Evolutionary conservation across 495 filamentous ascomycete genomes (phyloP).

Genomic region (Daldinia bambusicola): DNA sequence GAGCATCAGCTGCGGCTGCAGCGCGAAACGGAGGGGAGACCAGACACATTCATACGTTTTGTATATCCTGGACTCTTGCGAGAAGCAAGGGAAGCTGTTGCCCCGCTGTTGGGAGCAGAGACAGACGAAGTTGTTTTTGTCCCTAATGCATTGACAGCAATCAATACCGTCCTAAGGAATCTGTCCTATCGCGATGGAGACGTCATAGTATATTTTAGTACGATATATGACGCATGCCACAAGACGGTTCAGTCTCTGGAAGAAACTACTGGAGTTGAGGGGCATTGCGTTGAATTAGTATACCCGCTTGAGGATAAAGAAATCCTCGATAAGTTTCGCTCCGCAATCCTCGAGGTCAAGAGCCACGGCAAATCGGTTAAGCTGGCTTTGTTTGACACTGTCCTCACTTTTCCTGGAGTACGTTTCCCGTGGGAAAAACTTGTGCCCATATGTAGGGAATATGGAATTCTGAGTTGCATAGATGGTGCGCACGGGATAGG

Average conservation of each 20-base stretch:
- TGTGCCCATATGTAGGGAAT: slow-evolving; percentile 65
- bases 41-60: slow-evolving; percentile 61
- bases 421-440: slow-evolving; percentile 79
- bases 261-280: slow-evolving; percentile 60
- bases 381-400: slow-evolving; percentile 79
- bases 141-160: slow-evolving; percentile 80
- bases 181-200: slow-evolving; percentile 65
- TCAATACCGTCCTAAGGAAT: slow-evolving; percentile 83
- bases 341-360: slow-evolving; percentile 55
- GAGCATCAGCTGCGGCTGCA: slow-evolving; percentile 46
- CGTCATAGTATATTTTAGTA: slow-evolving; percentile 74
- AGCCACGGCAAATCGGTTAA: slow-evolving; percentile 56
- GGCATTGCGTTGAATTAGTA: slow-evolving; percentile 50
- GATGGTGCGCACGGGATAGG: slow-evolving; percentile 84
- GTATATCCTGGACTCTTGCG: slow-evolving; percentile 65
- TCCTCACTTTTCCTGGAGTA: slow-evolving; percentile 76
- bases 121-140: slow-evolving; percentile 75
- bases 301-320: slow-evolving; percentile 71
- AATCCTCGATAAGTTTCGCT: slow-evolving; percentile 62
- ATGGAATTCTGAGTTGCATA: slow-evolving; percentile 66
- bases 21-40: slow-evolving; percentile 48
- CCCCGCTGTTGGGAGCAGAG: slow-evolving; percentile 68
- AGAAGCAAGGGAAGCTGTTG: slow-evolving; percentile 68
- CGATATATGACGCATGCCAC: slow-evolving; percentile 80
- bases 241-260: slow-evolving; percentile 75